Conservation (phyloP, 1,139 yeast species). For the Geotrichum restrictum region DNA sequence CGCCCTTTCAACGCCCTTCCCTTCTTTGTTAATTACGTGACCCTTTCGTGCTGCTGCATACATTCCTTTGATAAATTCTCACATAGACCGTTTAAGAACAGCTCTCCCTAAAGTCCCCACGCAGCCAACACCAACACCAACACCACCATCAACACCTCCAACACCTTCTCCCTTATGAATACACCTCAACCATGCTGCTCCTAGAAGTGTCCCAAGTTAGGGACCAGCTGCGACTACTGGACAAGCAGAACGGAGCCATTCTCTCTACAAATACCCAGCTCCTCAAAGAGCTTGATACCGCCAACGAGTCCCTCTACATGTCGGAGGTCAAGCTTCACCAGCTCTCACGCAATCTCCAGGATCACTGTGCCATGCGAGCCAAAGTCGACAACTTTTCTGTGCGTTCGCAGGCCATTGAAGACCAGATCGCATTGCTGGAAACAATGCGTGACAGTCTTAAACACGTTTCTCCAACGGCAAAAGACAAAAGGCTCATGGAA, state of each 20-base stretch:
- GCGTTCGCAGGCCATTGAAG: slow-evolving; percentile 25
- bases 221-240: slow-evolving; percentile 13
- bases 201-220: slow-evolving; percentile 3
- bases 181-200: background rate
- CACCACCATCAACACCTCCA: too few species aligned
- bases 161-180: background rate
- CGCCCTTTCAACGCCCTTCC: background rate
- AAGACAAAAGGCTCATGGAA: slow-evolving; percentile 24
- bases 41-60: background rate
- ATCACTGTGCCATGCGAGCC: slow-evolving; percentile 19
- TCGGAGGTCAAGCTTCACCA: slow-evolving; percentile 11
- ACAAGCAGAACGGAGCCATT: slow-evolving; percentile 23
- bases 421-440: slow-evolving; percentile 27
- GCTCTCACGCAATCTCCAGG: slow-evolving; percentile 1
- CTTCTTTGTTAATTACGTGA: background rate
- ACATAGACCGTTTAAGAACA: background rate
- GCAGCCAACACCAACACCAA: too few species aligned
- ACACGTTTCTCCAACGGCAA: slow-evolving; percentile 19
- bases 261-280: slow-evolving; percentile 26
- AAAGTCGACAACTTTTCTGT: slow-evolving; percentile 23
- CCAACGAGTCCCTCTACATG: slow-evolving; percentile 21
- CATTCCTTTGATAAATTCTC: background rate
- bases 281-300: slow-evolving; percentile 24
- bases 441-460: slow-evolving; percentile 24
- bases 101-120: background rate